Evolutionary conservation across 345 rosid genomes (phyloP).

Genomic region (Viola odorata): DNA sequence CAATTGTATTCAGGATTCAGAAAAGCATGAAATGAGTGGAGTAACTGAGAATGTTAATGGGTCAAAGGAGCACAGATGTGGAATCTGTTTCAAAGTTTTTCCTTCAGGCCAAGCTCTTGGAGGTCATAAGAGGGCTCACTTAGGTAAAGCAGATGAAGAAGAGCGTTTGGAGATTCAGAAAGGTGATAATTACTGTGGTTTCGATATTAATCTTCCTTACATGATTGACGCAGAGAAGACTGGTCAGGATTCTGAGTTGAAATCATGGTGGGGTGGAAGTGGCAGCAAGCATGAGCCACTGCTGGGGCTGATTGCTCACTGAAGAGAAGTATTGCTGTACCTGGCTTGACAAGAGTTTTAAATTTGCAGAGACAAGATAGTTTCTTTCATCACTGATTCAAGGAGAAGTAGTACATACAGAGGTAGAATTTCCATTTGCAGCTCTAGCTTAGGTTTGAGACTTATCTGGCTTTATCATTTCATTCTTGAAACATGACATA

Average conservation of each 20-base stretch:
- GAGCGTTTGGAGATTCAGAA: slow-evolving; percentile 10
- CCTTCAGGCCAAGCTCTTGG: slow-evolving; percentile 34
- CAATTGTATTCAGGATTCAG: slow-evolving; percentile 14
- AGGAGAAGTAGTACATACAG: not conserved
- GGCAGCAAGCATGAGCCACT: slow-evolving; percentile 21
- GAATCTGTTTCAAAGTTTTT: slow-evolving; percentile 31
- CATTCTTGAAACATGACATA: not conserved
- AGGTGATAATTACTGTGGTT: slow-evolving; percentile 8
- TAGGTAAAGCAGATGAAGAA: slow-evolving; percentile 18
- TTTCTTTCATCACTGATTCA: slow-evolving; percentile 7
- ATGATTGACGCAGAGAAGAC: slow-evolving; percentile 11
- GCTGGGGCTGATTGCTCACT: slow-evolving; percentile 26
- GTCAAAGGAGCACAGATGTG: slow-evolving; percentile 30
- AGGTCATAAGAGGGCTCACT: slow-evolving; percentile 36
- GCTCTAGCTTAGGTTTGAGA: not conserved
- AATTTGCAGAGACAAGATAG: slow-evolving; percentile 1
- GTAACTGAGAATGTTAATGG: slow-evolving; percentile 7
- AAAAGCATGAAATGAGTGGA: slow-evolving; percentile 16
- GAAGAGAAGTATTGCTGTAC: not conserved
- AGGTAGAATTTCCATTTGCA: not conserved
- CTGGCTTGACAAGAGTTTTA: slow-evolving; percentile 2
- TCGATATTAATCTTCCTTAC: slow-evolving; percentile 18
- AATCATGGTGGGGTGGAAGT: slow-evolving; percentile 18
- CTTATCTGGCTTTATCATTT: not conserved
- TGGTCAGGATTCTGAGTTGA: slow-evolving; percentile 14